Base-by-base conservation (phyloP, 78 protist genomes). In the Dictyostelium purpureum region DNA sequence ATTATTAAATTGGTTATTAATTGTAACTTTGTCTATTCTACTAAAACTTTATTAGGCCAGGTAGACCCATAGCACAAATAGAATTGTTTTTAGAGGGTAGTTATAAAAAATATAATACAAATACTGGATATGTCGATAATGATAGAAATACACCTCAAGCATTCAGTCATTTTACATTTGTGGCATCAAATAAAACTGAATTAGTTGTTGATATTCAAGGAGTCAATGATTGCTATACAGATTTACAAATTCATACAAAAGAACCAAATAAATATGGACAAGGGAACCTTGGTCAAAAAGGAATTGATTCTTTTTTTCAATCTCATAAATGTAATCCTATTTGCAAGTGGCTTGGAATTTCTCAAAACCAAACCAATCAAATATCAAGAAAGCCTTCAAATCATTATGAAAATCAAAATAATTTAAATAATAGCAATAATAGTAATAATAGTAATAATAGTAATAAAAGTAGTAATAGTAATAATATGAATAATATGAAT, bases 131-230 rank as follows among this genome's bases (percentile, higher is more conserved):
- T 26, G 96, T 89, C 19, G 45, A 80, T 75, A 67, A 77, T 14
- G 95, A 93, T 2, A 95, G 96, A 33, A 89, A 77, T 87, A 95
- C 98, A 47, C 98, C 97, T 37, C 98, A 97, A 43, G 97, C 97
- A 38, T 69, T 69, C 31, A 89, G 97, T 28, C 98, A 97, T 89
- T 97, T 95, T 42, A 76, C 97, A 33, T 96, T 49, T 70, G 97
- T 82, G 45, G 65, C 31, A 3, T 93, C 97, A 11, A 51, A 52
- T 57, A 83, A 80, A 59, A 38, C 40, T 51, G 51, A 95, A 35
- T 54, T 97, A 11, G 87, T 97, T 37, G 66, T 83, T 57, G 98
- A 97, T 96, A 95, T 97, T 59, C 98, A 97, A 67, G 98, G 98
- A 35, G 97, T 95, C 2, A 96, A 88, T 21, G 97, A 97, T 87